These are phyloP conservation scores for Ceratocystis diversiconidia DNA, from an alignment of 2,329 filamentous ascomycete species.

Conservation along the genomic window DNA sequence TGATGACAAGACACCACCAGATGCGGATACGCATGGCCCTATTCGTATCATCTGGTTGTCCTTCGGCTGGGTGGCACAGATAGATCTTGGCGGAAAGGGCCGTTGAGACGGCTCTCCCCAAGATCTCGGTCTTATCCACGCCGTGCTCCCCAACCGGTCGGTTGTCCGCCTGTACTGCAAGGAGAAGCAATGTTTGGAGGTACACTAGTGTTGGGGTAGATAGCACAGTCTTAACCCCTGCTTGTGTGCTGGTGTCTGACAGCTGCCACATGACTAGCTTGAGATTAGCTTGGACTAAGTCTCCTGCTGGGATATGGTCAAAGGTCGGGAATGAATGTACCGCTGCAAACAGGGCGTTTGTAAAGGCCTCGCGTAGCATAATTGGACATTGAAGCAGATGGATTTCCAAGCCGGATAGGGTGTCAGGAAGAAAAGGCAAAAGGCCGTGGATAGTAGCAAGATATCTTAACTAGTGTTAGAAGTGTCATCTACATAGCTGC, in stretches of 20 bases:
- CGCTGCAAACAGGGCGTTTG: conserved; percentile 46
- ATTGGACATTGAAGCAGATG: conserved; percentile 42
- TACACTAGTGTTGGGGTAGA: conserved; percentile 30
- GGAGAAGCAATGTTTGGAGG: conserved; percentile 51
- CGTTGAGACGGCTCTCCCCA: conserved; percentile 51
- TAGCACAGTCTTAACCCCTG: background rate
- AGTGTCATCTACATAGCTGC: background rate
- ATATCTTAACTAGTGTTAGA: background rate
- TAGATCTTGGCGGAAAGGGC: conserved; percentile 53
- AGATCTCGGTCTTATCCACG: conserved; percentile 38
- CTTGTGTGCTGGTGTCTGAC: conserved; percentile 17
- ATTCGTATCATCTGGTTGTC: conserved; percentile 47
- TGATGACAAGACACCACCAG: conserved; percentile 58
- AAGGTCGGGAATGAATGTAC: conserved; percentile 25
- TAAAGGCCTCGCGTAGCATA: conserved; percentile 47
- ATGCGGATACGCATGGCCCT: conserved; percentile 29
- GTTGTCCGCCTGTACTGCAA: conserved; percentile 52
- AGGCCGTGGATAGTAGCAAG: conserved; percentile 50
- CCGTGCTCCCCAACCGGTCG: conserved; percentile 33
- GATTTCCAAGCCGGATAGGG: conserved; percentile 39
- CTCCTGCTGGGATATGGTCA: background rate
- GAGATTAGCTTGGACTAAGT: conserved; percentile 9
- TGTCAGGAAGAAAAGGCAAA: conserved; percentile 50
- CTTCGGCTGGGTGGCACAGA: conserved; percentile 37
- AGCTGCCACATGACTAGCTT: conserved; percentile 40